A percentile compares a stretch with the other conserved stretches of the same genome.
Evolutionary conservation across 129 eudicot species (phyloP).

Genomic region (Gnaphalium uliginosum): DNA sequence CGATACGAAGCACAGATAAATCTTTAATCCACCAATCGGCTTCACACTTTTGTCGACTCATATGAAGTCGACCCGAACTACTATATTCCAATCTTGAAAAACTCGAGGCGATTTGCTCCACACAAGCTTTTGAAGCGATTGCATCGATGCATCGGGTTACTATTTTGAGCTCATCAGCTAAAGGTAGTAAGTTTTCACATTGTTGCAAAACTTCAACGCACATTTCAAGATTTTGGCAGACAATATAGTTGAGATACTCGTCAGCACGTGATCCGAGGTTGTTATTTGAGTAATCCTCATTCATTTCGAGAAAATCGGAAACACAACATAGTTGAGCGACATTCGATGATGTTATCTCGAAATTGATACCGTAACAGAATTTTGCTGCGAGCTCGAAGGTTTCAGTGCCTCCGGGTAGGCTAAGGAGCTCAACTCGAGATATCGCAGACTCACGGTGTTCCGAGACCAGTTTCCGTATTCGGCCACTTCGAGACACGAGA

Average conservation of each 20-base stretch:
- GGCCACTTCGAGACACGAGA: constrained; percentile 86
- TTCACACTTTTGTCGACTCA: constrained; percentile 76
- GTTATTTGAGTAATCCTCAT: constrained; percentile 69
- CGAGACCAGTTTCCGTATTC: constrained; percentile 76
- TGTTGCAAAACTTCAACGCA: constrained; percentile 75
- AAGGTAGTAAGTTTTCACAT: constrained; percentile 81
- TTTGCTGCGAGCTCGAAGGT: constrained; percentile 92
- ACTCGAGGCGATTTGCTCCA: constrained; percentile 92
- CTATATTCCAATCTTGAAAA: constrained; percentile 90
- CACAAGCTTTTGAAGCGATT: constrained; percentile 92
- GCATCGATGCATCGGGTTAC: constrained; percentile 77
- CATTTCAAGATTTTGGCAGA: constrained; percentile 81
- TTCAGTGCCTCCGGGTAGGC: constrained; percentile 87
- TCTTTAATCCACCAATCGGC: constrained; percentile 98
- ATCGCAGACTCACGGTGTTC: constrained; percentile 64
- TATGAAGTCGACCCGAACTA: constrained; percentile 85
- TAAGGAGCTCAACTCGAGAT: constrained; percentile 66
- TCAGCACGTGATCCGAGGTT: constrained; percentile 82
- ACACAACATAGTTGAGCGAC: constrained; percentile 82
- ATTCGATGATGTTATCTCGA: constrained; percentile 84
- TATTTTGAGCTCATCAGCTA: constrained; percentile 81
- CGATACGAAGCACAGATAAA: constrained; percentile 70
- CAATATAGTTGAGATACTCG: constrained; percentile 74
- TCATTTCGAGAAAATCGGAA: constrained; percentile 93
- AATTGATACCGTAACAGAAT: constrained; percentile 86